Evolutionary conservation across 2,329 filamentous ascomycete species (phyloP).

Genomic region (Aspergillus awamori): DNA sequence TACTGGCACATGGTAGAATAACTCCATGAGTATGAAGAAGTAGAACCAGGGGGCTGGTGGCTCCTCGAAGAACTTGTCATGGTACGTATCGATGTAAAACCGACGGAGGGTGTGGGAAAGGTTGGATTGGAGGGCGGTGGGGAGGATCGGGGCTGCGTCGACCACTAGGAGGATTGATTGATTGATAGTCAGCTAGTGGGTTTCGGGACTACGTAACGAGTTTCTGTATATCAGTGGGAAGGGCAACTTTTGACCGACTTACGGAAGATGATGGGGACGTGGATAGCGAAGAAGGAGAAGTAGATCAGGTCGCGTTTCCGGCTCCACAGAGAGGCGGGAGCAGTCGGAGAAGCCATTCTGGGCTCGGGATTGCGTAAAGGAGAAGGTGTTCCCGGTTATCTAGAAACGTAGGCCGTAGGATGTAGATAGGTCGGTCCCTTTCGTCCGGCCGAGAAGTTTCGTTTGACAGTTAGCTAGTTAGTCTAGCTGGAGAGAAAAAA

Average conservation of each 20-base stretch:
- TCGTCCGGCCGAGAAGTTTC: too few relatives aligned
- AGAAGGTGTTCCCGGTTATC: background rate
- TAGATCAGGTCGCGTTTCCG: constrained; percentile 46
- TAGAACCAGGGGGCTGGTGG: constrained; percentile 62
- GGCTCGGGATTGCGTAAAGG: background rate
- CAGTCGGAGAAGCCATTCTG: constrained; percentile 11
- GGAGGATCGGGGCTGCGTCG: constrained; percentile 64
- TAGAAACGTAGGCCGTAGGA: background rate
- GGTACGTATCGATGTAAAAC: constrained; percentile 64
- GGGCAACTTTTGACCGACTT: constrained; percentile 17
- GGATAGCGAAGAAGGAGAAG: constrained; percentile 63
- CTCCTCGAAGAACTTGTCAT: constrained; percentile 64
- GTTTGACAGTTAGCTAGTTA: too few relatives aligned
- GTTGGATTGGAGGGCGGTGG: constrained; percentile 51
- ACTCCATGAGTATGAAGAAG: constrained; percentile 60
- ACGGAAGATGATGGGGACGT: constrained; percentile 66
- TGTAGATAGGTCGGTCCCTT: background rate
- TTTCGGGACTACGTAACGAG: background rate
- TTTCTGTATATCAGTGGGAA: background rate
- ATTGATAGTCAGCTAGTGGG: background rate
- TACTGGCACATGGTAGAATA: constrained; percentile 63
- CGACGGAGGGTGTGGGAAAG: constrained; percentile 55
- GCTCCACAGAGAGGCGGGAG: constrained; percentile 29
- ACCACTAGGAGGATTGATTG: constrained; percentile 50
- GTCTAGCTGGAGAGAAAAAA: background rate